phyloP scores from a whole-genome alignment of 2,329 filamentous ascomycete species.

The Neopestalotiopsis rosae region DNA sequence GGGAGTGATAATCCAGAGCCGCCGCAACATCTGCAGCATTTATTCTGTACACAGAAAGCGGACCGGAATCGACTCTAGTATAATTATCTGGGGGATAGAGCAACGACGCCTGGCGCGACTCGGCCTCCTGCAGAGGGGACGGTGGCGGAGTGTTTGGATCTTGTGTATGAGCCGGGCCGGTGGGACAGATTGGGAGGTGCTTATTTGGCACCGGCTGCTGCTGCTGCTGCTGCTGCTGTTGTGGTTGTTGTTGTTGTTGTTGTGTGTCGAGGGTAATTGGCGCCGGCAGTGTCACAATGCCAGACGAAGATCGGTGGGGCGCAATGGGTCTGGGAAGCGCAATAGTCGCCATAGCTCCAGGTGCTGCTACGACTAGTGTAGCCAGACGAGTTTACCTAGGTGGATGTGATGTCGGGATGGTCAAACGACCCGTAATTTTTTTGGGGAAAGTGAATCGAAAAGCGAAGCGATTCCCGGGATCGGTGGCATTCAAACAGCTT shows the following conservation, averaged over 20 bases:
- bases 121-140: conserved; percentile 65
- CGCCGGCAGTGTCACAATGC: conserved; percentile 45
- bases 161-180: conserved; percentile 67
- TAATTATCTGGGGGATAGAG: conserved; percentile 76
- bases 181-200: conserved; percentile 87
- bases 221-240: conserved; percentile 17
- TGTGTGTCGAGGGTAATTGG: conserved; percentile 47
- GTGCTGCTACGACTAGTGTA: not conserved
- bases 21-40: conserved; percentile 70
- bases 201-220: conserved; percentile 75
- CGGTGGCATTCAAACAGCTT: too few relatives aligned
- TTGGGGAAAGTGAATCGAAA: conserved; percentile 16
- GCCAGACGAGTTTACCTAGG: not conserved
- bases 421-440: not conserved
- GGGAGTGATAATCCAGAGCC: conserved; percentile 77
- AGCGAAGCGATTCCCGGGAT: not conserved
- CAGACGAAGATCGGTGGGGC: conserved; percentile 49
- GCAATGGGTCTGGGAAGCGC: conserved; percentile 55
- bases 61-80: conserved; percentile 52
- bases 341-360: conserved; percentile 56
- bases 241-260: conserved; percentile 23
- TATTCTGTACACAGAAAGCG: conserved; percentile 74
- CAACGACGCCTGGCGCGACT: conserved; percentile 67
- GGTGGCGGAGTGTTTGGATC: conserved; percentile 67
- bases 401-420: not conserved